Base-by-base conservation (phyloP, 345 rosid genomes). In the Brassica nigra region DNA sequence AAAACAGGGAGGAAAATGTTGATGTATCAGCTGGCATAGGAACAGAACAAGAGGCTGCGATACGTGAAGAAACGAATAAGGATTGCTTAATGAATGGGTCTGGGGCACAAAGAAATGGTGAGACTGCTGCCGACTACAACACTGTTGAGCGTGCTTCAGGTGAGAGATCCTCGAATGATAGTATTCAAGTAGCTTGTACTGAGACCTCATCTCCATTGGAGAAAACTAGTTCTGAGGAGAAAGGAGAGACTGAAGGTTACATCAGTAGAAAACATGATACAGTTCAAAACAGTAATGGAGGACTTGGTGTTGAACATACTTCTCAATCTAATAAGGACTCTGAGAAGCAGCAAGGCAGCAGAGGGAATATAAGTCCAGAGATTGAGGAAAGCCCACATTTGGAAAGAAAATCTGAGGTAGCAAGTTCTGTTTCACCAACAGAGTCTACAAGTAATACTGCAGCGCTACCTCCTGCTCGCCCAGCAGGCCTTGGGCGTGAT, bases 401-500 rank as follows among this genome's bases (percentile, higher is more conserved):
- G 49, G 83, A 54, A 70, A 80, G 79, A 73, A 83, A 77, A 72
- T 10, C 72, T 14, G 85, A 85, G 71, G 71, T 23, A 79, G 65
- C 70, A 12, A 66, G 27, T 70, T 66, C 72, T 42, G 84, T 76
- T 39, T 78, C 89, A 42, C 80, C 91, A 55, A 70, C 88, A 27
- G 88, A 68, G 68, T 84, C 82, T 73, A 70, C 82, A 72, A 28
- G 86, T 47, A 85, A 66, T 75, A 28, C 82, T 78, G 80, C 85
- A 71, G 61, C 34, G 0, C 10, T 23, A 67, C 79, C 79, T 16
- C 79, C 90, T 79, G 83, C 87, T 83, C 92, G 87, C 70, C 99
- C 99, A 52, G 97, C 92, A 75, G 99, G 98, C 61, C 98, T 96
- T 68, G 97, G 98, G 27, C 89, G 90, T 44, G 95, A 88, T 80